Evolutionary conservation across 2,329 filamentous ascomycete species (phyloP), one percentile per base, ranked within the genome.

Genomic region (Sarocladium kiliense): DNA sequence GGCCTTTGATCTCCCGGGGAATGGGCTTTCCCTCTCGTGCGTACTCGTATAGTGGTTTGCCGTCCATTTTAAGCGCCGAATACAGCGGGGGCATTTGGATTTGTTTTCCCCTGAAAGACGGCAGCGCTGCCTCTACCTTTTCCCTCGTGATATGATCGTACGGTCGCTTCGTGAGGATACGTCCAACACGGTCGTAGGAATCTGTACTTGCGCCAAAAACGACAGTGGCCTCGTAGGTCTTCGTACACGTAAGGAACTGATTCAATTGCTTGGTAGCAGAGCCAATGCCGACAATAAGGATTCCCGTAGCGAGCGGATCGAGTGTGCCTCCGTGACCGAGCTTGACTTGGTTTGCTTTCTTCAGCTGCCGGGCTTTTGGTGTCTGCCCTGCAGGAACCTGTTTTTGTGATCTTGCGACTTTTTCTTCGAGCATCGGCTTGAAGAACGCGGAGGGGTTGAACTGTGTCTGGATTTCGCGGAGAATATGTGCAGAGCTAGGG

Each of bases 321-420:
- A 99, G 81, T 1, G 94, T 99, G 42, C 94, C 94, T 58, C 94
- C 94, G 73, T 99, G 94, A 32, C 94, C 94, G 65, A 97, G 89
- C 77, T 97, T 99, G 62, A 97, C 87, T 59, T 89, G 83, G 4
- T 86, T 68, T 1, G 80, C 76, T 62, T 79, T 79, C 68, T 83
- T 81, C 59, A 79, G 77, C 47, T 72, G 73, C 59, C 74, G 74
- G 58, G 84, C 80, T 58, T 86, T 81, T 62, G 79, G 77, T 61
- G 79, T 79, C 66, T 87, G 82, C 56, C 76, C 75, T 56, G 79
- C 76, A 57, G 74, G 74, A 11, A 27, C 30, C n/a, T 41, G 50
- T 19, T 26, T 19, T 32, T 11, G 32, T 11, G 18, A 30, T 51
- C 30, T 51, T 53, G 50, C 50, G 23, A 53, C 21, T 68, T 89